Evolutionary conservation across 2,329 filamentous ascomycete genomes (phyloP), one percentile per base, ranked within the genome.

Genomic region (Colletotrichum orchidophilum): DNA sequence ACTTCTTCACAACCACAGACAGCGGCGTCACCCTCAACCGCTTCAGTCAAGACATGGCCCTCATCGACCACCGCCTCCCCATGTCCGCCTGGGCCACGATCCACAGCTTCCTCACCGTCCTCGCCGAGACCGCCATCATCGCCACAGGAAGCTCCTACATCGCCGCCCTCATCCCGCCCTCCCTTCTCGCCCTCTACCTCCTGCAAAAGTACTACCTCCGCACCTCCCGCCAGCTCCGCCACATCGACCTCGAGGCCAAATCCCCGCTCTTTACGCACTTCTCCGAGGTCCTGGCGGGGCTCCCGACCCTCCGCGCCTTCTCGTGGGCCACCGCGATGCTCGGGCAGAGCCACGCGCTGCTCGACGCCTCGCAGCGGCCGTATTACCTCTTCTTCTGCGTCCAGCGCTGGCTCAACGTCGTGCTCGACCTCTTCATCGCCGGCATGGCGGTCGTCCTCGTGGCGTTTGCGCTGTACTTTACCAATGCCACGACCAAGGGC

Each of bases 201-300:
- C 80, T 88, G 11, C 86, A 88, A 67, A 83, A 83, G 52, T 83
- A 86, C 72, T 89, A 89, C 71, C 80, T 89, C n/a, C 81, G 85
- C 6, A 89, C 87, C 1, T 88, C 86, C 0, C 85, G 87, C 4
- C 87, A 89, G 66, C 77, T 89, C 7, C 83, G 88, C 60, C 81
- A 87, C 31, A 78, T 89, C 8, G 87, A 90, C 74, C 80, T 89
- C 0, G 87, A 89, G 75, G 79, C 82, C 27, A 84, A 85, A 68
- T 81, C 82, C 0, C 84, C 85, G 1, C 78, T 88, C 0, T 87
- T 85, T 73, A 84, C 85, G 0, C 84, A 88, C 52, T 88, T 88
- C 71, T 79, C 81, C 3, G 87, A 89, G 72, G 84, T 83, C 1
- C 75, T 87, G 0, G 77, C 80, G 5, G 87, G 87, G 0, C 71